Evolutionary conservation across 257 asterid genomes (phyloP), one percentile per base, ranked within the genome.

Genomic region (Capsicum chinense): DNA sequence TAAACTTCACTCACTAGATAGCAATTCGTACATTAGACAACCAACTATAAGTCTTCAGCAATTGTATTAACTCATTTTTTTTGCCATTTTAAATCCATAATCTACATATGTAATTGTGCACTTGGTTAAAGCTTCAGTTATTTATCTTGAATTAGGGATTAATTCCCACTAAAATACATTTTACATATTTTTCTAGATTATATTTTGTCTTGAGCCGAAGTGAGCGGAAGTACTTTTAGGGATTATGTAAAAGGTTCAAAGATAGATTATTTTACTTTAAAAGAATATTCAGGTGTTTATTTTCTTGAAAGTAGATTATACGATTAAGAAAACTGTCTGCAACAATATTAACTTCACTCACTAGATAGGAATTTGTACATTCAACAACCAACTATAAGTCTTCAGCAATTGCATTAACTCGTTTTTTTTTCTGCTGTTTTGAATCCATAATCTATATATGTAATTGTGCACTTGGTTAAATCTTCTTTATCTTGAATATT

Each of bases 11-110:
- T 66, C n/a, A 13, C n/a, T 6, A 63, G 42, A 63, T 11, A 21
- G 8, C 39, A 21, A 21, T 21, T 63, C 26, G 16, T 63, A 10
- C 69, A 63, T 21, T 21, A 21, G 39, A 19, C 5, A 63, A 63
- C 69, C 69, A 63, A 63, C 69, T 63, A 63, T 21, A 63, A 33
- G 8, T 21, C 3, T 63, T 48, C 37, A 4, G 33, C 37, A 47
- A n/a, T 73, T 50, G 44, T 60, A 74, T 21, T 12, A 74, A 12
- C 62, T 52, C 62, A 21, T 74, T 74, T 74, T 74, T 50, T 60
- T 74, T 74, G 3, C 60, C 60, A 0, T 33, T 74, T 21, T 74
- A 39, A 21, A 74, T 74, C 8, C 7, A 7, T 21, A 50, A 74
- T 74, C 62, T 74, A 50, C 60, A 3, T 48, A 19, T 26, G 33